Base-by-base conservation (phyloP, 768 basidiomycete genomes). In the Kwoniella dejecticola region DNA sequence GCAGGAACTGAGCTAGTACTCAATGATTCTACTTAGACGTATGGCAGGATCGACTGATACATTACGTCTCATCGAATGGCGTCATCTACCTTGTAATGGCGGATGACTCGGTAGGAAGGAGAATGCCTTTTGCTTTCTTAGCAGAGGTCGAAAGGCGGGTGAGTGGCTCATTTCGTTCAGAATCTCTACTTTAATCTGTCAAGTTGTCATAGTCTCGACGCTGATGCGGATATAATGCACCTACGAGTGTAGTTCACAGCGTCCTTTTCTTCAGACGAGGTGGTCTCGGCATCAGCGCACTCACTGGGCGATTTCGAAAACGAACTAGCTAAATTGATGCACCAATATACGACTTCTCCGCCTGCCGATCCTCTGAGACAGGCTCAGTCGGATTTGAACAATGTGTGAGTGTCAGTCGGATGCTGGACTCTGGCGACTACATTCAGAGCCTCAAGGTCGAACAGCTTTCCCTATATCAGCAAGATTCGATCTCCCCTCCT, bases 111-210 rank as follows among this genome's bases (percentile, higher is more conserved):
- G 90, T 87, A 17, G 94, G 93, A 58, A 84, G 95, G 69, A 84
- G 93, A 65, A 89, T 91, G 84, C 93, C 96, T 11, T 99, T 98
- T 74, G 89, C 89, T 4, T 99, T 98, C 80, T 83, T 99, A 3
- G 82, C 84, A 36, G 91, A 94, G 47, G 81, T 99, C 12, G 91
- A 96, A 42, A 70, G 77, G 70, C 84, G 86, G 73, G 75, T 79
- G 53, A 58, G 77, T 40, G 1, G 19, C 24, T 17, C 31, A 33
- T 23, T 12, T 30, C 27, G 8, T 7, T 23, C 47, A 23, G 5
- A 10, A n/a, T n/a, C n/a, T n/a, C n/a, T n/a, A n/a, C n/a, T n/a
- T n/a, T n/a, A n/a, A n/a, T n/a, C n/a, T n/a, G n/a, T n/a, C n/a
- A n/a, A n/a, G n/a, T 15, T 48, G 8, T 19, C 13, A 10, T 4